Evolutionary conservation across 208 protist genomes (phyloP).

Genomic region (Trypanosoma congolense): DNA sequence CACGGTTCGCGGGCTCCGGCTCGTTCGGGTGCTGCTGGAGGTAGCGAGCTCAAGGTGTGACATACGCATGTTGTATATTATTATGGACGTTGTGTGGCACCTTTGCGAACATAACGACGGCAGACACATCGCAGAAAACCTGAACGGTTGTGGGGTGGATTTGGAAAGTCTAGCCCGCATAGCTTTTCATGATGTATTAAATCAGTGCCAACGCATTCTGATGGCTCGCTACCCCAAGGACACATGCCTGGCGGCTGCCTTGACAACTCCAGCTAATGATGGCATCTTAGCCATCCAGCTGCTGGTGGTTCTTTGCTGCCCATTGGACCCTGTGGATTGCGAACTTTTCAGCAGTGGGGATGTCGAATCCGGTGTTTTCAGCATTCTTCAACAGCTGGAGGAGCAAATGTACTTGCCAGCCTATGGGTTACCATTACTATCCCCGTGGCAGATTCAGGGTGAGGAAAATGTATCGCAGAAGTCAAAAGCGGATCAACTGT

Average conservation of each 20-base stretch:
- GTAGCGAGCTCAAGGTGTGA: conserved; percentile 11
- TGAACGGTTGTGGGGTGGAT: conserved; percentile 63
- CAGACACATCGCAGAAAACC: conserved; percentile 56
- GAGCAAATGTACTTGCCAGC: conserved; percentile 56
- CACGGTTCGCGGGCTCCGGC: conserved; percentile 44
- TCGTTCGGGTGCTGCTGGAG: conserved; percentile 34
- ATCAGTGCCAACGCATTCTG: conserved; percentile 28
- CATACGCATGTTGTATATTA: conserved; percentile 8
- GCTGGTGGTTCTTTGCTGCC: conserved; percentile 71
- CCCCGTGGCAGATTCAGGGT: conserved; percentile 36
- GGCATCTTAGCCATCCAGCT: conserved; percentile 54
- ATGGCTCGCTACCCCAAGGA: conserved; percentile 24
- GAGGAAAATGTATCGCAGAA: conserved; percentile 20
- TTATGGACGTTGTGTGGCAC: conserved; percentile 48
- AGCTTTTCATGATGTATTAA: conserved; percentile 63
- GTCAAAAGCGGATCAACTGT: conserved; percentile 26
- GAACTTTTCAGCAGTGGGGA: conserved; percentile 50
- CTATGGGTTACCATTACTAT: conserved; percentile 36
- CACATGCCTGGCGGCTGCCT: conserved; percentile 29
- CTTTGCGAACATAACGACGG: conserved; percentile 42
- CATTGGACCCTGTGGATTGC: conserved; percentile 78
- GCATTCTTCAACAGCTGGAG: conserved; percentile 49
- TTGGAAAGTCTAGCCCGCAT: conserved; percentile 59
- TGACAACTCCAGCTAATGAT: conserved; percentile 37
- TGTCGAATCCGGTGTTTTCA: conserved; percentile 28